Conservation (phyloP, 768 basidiomycete genomes). For the Boletus speciosus region DNA sequence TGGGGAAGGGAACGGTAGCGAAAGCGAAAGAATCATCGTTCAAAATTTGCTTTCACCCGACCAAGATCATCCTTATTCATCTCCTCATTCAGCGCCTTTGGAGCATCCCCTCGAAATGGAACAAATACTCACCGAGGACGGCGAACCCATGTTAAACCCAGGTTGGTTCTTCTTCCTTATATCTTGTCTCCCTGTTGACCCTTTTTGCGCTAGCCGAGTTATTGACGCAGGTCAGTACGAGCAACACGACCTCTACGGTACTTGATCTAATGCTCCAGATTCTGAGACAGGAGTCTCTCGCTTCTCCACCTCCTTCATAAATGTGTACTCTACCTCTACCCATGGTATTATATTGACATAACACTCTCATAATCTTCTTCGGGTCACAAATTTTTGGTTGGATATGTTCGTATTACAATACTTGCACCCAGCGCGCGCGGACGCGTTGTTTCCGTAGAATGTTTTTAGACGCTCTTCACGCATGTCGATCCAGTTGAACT, state of each 20-base stretch:
- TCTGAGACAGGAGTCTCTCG: slow-evolving; percentile 53
- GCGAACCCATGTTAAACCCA: slow-evolving; percentile 65
- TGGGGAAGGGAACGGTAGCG: slow-evolving; percentile 4
- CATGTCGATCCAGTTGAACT: slow-evolving; percentile 1
- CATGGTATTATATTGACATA: slow-evolving; percentile 19
- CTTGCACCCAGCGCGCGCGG: slow-evolving; percentile 15
- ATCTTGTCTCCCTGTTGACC: slow-evolving; percentile 3
- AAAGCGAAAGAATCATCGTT: slow-evolving; percentile 15
- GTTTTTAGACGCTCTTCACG: slow-evolving; percentile 8
- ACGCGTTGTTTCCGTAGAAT: slow-evolving; percentile 13
- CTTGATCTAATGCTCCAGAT: slow-evolving; percentile 29
- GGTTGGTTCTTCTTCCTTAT: slow-evolving; percentile 39
- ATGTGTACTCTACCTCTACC: slow-evolving; percentile 21
- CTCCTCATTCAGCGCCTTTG: slow-evolving; percentile 20
- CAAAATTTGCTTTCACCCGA: slow-evolving; percentile 21
- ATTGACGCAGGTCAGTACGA: slow-evolving; percentile 52
- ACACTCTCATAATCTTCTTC: slow-evolving; percentile 15
- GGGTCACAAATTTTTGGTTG: slow-evolving; percentile 10
- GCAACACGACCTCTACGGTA: slow-evolving; percentile 7
- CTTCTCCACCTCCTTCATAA: slow-evolving; percentile 63
- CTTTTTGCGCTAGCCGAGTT: slow-evolving; percentile 42
- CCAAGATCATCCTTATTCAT: slow-evolving; percentile 27
- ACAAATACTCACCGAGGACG: slow-evolving; percentile 59
- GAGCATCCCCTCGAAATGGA: slow-evolving; percentile 45
- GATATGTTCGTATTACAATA: slow-evolving; percentile 23